Conservation (phyloP, 352 stramenopile species). For the Pythium folliculosum region DNA sequence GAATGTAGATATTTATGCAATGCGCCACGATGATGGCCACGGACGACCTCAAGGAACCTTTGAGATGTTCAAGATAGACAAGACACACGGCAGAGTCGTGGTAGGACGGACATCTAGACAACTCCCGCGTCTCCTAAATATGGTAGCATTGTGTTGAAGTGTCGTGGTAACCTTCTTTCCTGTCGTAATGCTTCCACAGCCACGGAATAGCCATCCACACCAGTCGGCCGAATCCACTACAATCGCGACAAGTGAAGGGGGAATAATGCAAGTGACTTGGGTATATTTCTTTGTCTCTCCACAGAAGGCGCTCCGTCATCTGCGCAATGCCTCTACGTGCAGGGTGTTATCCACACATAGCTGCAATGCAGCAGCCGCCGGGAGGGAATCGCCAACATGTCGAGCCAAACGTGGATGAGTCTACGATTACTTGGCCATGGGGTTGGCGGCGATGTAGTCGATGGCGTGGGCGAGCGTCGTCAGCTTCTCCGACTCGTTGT, state of each 20-base stretch:
- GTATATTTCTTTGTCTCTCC: constrained; percentile 6
- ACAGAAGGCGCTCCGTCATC: neutral
- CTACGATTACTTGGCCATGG: constrained; percentile 97
- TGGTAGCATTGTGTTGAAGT: constrained; percentile 18
- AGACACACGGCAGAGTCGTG: neutral
- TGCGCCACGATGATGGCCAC: no score
- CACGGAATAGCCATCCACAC: neutral
- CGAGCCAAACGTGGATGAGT: neutral
- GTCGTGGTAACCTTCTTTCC: no score
- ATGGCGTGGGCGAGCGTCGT: constrained; percentile 95
- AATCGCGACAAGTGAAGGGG: neutral
- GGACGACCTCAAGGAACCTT: neutral
- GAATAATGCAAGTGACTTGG: constrained; percentile 2
- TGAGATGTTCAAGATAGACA: neutral
- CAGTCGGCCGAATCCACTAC: neutral
- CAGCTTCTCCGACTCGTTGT: constrained; percentile 99
- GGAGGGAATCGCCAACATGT: neutral
- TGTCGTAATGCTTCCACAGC: no score
- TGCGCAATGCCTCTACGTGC: no score
- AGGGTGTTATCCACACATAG: neutral
- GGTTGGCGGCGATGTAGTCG: constrained; percentile 98
- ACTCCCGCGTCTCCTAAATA: constrained; percentile 15
- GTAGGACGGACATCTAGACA: neutral
- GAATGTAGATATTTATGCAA: constrained; percentile 27
- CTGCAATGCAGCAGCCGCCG: neutral